phyloP scores from a whole-genome alignment of 192 early-diverging fungal genomes.

The Coemansia sp. region DNA sequence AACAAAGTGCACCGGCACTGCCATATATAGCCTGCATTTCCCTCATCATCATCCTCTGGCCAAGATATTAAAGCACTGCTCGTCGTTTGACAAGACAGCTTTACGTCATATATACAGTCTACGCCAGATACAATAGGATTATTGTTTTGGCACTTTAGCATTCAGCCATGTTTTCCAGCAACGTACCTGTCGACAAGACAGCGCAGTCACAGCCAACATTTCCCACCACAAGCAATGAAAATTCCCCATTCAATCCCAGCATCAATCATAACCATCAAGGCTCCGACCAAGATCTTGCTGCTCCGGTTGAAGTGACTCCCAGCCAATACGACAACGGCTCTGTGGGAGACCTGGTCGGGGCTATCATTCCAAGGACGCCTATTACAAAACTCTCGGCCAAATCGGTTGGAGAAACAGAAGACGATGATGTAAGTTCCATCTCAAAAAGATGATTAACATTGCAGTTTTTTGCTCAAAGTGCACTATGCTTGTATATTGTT shows the following conservation, averaged over 20 bases:
- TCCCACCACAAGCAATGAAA: neutral
- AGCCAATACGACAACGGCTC: neutral
- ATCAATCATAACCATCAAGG: neutral
- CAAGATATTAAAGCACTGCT: neutral
- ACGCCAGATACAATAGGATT: neutral
- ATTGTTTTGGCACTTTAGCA: neutral
- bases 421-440: constrained; percentile 8
- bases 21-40: neutral
- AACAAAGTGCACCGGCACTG: neutral
- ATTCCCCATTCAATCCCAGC: neutral
- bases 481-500: neutral
- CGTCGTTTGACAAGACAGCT: neutral
- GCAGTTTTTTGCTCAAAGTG: no score
- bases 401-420: neutral
- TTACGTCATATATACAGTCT: neutral
- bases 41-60: neutral
- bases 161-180: neutral
- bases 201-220: neutral
- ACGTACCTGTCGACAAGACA: neutral
- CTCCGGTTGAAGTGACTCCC: neutral
- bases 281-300: neutral
- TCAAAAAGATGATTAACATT: neutral
- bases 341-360: neutral
- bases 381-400: neutral
- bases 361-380: constrained; percentile 5